phyloP scores from a whole-genome alignment of 2,329 filamentous ascomycete genomes.

The Curvularia lunata region DNA sequence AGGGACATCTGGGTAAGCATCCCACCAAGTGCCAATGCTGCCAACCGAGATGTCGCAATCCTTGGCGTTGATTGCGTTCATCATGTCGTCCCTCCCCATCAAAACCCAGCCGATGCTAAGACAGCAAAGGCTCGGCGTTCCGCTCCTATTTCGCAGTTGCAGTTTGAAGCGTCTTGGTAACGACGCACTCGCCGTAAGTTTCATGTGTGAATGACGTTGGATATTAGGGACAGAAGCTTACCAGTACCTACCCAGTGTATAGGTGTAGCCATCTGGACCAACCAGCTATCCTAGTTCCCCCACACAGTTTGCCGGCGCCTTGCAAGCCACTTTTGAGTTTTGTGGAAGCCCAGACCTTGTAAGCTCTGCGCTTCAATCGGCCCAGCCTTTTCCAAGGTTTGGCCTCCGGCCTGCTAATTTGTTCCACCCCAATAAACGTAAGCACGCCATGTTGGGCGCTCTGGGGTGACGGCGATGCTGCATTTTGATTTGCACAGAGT shows the following conservation, averaged over 20 bases:
- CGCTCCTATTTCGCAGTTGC: not conserved
- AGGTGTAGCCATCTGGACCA: not conserved
- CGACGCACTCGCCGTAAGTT: not conserved
- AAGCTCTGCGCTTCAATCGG: slow-evolving; percentile 34
- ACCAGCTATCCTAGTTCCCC: slow-evolving; percentile 11
- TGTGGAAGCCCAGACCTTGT: slow-evolving; percentile 36
- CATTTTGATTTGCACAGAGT: slow-evolving; percentile 31
- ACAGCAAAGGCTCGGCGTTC: not conserved
- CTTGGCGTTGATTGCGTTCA: slow-evolving; percentile 17
- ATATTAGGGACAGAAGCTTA: not conserved
- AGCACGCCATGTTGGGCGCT: slow-evolving; percentile 33
- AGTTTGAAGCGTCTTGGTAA: not conserved
- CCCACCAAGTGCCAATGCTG: slow-evolving; percentile 10
- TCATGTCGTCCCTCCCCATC: not conserved
- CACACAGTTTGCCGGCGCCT: slow-evolving; percentile 7
- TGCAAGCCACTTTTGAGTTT: slow-evolving; percentile 22
- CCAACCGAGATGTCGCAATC: slow-evolving; percentile 20
- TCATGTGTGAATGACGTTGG: not conserved
- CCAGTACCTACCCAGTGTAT: not conserved
- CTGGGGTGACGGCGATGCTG: slow-evolving; percentile 15
- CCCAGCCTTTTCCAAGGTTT: slow-evolving; percentile 31
- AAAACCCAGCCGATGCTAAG: not conserved
- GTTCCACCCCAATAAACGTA: slow-evolving; percentile 20
- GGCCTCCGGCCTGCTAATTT: slow-evolving; percentile 23
- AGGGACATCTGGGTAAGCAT: slow-evolving; percentile 8